These are phyloP conservation scores for Coriolopsis trogii DNA, from an alignment of 1,284 basidiomycete species.

Conservation along the genomic window DNA sequence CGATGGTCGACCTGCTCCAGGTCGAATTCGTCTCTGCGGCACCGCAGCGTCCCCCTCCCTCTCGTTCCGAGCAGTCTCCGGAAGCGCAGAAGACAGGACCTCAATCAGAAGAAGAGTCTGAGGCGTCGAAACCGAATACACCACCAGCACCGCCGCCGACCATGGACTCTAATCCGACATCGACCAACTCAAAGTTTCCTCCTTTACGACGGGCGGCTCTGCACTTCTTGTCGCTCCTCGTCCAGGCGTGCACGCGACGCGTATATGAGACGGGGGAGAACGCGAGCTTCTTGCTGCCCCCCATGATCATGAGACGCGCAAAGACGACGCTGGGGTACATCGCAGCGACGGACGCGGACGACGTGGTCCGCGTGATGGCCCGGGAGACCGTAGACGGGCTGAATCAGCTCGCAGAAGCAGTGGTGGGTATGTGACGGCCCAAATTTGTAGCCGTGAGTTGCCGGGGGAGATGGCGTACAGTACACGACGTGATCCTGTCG, in stretches of 20 bases:
- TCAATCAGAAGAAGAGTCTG: constrained; percentile 1
- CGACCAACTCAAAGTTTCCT: constrained; percentile 68
- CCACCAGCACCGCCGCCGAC: constrained; percentile 27
- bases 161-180: constrained; percentile 60
- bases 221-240: constrained; percentile 72
- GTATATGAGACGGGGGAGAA: constrained; percentile 44
- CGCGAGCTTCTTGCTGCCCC: constrained; percentile 35
- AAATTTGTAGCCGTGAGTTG: not conserved
- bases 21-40: constrained; percentile 58
- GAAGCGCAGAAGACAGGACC: constrained; percentile 3
- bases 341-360: constrained; percentile 72
- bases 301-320: constrained; percentile 52
- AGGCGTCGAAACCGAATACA: constrained; percentile 6
- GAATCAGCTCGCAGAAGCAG: constrained; percentile 51
- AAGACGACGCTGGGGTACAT: constrained; percentile 73
- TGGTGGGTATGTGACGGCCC: constrained; percentile 43
- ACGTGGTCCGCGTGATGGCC: constrained; percentile 78
- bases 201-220: constrained; percentile 82
- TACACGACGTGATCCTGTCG: too few species aligned
- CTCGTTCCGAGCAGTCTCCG: constrained; percentile 5
- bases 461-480: too few species aligned
- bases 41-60: constrained; percentile 10
- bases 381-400: constrained; percentile 67
- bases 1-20: constrained; percentile 80
- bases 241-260: constrained; percentile 54